A percentile compares a stretch with the other conserved stretches of the same genome.
These are phyloP conservation scores for Paramecium sexaurelia DNA, from an alignment of 73 alveolate species.

Conservation along the genomic window DNA sequence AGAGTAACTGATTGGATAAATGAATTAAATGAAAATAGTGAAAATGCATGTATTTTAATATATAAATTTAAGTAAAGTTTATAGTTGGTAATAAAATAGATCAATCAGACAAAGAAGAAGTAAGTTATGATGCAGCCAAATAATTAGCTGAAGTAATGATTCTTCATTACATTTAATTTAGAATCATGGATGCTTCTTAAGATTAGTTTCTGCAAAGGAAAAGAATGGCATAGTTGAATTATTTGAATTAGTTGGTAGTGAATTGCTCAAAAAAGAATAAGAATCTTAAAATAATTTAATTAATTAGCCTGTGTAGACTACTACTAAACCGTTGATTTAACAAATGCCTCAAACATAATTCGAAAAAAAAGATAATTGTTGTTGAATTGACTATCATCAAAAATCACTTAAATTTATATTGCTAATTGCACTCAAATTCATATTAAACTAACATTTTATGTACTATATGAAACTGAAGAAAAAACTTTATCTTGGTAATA, in stretches of 20 bases:
- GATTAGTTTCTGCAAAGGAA: neutral
- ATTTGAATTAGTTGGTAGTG: neutral
- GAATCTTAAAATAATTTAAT: neutral
- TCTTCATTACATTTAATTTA: neutral
- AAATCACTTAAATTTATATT: neutral
- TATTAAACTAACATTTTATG: too few species aligned
- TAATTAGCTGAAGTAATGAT: conserved; percentile 42
- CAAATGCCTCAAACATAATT: neutral
- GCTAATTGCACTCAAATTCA: neutral
- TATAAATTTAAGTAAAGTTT: neutral
- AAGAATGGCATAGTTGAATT: neutral
- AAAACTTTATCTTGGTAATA: too few species aligned
- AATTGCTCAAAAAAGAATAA: neutral
- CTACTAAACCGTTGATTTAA: neutral
- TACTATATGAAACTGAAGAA: too few species aligned
- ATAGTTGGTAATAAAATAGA: conserved; percentile 5
- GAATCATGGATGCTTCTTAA: neutral
- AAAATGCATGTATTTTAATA: neutral
- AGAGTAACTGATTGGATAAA: conserved; percentile 20
- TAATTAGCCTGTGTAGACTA: neutral
- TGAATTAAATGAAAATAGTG: neutral
- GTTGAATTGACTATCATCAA: neutral
- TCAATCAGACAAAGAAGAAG: conserved; percentile 41
- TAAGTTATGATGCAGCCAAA: conserved; percentile 56
- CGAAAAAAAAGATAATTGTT: neutral